Base-by-base conservation (phyloP, 441 rosid species). In the Caryocar brasiliense region DNA sequence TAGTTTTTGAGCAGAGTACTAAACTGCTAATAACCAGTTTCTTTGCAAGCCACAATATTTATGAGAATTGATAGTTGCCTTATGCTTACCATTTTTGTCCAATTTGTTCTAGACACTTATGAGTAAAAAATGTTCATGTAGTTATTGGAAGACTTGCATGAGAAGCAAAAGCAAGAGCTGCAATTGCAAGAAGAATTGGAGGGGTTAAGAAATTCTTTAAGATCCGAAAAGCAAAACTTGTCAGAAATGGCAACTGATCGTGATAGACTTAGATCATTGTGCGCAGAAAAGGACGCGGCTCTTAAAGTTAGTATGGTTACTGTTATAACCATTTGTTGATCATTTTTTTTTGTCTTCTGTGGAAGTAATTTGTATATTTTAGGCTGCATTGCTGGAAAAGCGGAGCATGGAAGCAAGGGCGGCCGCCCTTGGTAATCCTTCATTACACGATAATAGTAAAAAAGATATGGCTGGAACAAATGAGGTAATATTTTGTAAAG, bases 111-210 rank as follows among this genome's bases (percentile, higher is more conserved):
- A 33, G 24, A 36, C 9, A 44, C 51, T 61, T 48, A 72, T 13
- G 12, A 40, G 33, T 59, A 38, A 34, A 42, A 12, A 39, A 54
- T 65, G 55, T 58, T 55, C 17, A 34, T 69, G 19, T 65, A 90
- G 98, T 68, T 87, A 63, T 44, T 64, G 55, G 86, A 79, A 63
- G 94, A 87, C 54, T 40, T 87, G 70, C 80, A 68, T 21, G 94
- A 78, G 59, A 87, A 80, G 72, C 78, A 66, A 65, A 68, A 58
- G 25, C 77, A 74, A 67, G 90, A 83, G 65, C 55, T 45, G 28
- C 66, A 64, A 52, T 38, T 86, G 67, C 88, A 64, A 55, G 88
- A 80, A 64, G 91, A 87, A 63, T 51, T 85, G 73, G 80, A 81
- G 56, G 51, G 67, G 49, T 32, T 82, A 67, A 69, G 70, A 77